Conservation (phyloP, 2,329 filamentous ascomycete genomes). For the Pestalotiopsis sp. region DNA sequence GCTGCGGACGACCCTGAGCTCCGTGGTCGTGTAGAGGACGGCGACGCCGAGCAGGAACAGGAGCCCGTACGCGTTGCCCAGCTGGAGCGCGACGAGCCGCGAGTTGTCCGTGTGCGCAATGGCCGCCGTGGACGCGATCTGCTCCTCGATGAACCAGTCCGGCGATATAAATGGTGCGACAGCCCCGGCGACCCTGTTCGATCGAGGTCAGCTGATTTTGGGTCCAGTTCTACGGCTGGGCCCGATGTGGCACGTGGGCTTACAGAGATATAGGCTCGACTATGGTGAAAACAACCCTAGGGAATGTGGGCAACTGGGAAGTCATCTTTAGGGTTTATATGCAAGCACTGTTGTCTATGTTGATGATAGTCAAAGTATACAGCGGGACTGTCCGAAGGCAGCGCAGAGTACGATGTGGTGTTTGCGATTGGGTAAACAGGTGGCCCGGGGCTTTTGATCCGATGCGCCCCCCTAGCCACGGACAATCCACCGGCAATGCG, state of each 20-base stretch:
- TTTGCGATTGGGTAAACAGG: not conserved
- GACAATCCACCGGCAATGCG: too few species aligned
- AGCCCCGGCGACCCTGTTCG: conserved; percentile 61
- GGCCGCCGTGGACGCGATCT: conserved; percentile 48
- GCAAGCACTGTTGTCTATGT: too few species aligned
- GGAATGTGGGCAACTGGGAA: conserved; percentile 64
- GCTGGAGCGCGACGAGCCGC: conserved; percentile 64
- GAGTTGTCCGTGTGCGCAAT: conserved; percentile 45
- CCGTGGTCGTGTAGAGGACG: conserved; percentile 65
- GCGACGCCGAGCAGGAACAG: conserved; percentile 66
- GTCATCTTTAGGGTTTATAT: conserved; percentile 46
- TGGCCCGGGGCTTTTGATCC: too few species aligned
- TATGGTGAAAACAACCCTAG: conserved; percentile 67
- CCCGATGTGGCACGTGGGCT: conserved; percentile 26
- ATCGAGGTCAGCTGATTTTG: not conserved
- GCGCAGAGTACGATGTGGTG: not conserved
- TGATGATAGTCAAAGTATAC: not conserved
- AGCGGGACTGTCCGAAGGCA: not conserved
- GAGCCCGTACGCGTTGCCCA: conserved; percentile 72
- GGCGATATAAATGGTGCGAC: conserved; percentile 57
- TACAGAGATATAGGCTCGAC: conserved; percentile 72
- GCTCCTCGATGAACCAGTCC: conserved; percentile 65
- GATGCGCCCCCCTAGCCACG: too few species aligned
- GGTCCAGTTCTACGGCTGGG: not conserved
- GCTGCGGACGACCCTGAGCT: conserved; percentile 66